These are phyloP conservation scores for Detonula confervacea DNA, from an alignment of 352 stramenopile genomes.

Conservation along the genomic window DNA sequence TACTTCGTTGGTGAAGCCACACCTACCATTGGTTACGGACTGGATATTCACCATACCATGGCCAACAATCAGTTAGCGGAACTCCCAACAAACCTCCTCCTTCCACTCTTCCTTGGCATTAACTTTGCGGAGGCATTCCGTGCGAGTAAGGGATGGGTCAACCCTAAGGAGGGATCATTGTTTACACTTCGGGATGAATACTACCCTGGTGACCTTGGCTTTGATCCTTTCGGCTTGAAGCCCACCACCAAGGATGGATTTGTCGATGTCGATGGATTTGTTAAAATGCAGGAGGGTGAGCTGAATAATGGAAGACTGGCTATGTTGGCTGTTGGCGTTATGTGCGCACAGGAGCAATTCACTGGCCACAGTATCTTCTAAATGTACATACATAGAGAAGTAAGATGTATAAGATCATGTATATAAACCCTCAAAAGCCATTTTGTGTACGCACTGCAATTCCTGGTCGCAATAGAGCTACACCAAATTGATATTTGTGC, in stretches of 20 bases:
- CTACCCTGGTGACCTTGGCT: conserved; percentile 68
- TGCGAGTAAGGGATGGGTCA: conserved; percentile 65
- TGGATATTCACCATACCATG: background rate
- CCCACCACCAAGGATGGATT: conserved; percentile 52
- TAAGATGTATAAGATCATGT: too few relatives aligned
- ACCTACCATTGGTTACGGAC: background rate
- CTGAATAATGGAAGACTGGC: conserved; percentile 71
- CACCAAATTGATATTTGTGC: too few relatives aligned
- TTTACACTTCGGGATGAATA: conserved; percentile 51
- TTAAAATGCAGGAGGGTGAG: conserved; percentile 65
- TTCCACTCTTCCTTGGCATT: conserved; percentile 40
- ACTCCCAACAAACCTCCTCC: conserved; percentile 41
- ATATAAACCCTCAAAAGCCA: too few relatives aligned
- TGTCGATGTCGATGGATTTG: too few relatives aligned
- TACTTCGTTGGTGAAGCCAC: conserved; percentile 55
- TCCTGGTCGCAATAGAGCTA: too few relatives aligned
- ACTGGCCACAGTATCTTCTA: background rate
- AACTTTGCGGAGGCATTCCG: conserved; percentile 58
- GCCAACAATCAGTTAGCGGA: background rate
- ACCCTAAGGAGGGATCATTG: conserved; percentile 52
- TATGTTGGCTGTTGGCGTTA: conserved; percentile 61
- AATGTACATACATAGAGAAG: too few relatives aligned
- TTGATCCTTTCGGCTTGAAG: conserved; percentile 70
- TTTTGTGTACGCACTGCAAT: too few relatives aligned
- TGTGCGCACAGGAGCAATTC: conserved; percentile 53